Percentiles rank a stretch among this genome's conserved stretches.
Conservation (phyloP, 306 rosid genomes). For the Malus domestica region ASM211411v1 NC_041801.1:15958001-15958500, state of each 20-base stretch:
- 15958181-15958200: constrained; percentile 14
- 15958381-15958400: constrained; percentile 32
- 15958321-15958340: constrained; percentile 77
- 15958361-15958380: constrained; percentile 40
- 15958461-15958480: constrained; percentile 53
- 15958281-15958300: background rate
- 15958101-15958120: background rate
- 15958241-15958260: background rate
- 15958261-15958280: background rate
- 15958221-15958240: constrained; percentile 8
- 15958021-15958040: background rate
- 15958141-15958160: constrained; percentile 3
- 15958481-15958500: constrained; percentile 75
- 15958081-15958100: background rate
- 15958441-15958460: constrained; percentile 47
- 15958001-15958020: background rate
- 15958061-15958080: constrained; percentile 3
- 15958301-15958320: constrained; percentile 38
- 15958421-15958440: constrained; percentile 85
- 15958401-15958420: constrained; percentile 58
- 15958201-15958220: constrained; percentile 5
- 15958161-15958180: background rate
- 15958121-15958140: background rate
- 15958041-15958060: constrained; percentile 19
- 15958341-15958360: constrained; percentile 48